Conservation (phyloP, 176 grass and related monocot genomes). For the Phoenix roebelenii region DNA sequence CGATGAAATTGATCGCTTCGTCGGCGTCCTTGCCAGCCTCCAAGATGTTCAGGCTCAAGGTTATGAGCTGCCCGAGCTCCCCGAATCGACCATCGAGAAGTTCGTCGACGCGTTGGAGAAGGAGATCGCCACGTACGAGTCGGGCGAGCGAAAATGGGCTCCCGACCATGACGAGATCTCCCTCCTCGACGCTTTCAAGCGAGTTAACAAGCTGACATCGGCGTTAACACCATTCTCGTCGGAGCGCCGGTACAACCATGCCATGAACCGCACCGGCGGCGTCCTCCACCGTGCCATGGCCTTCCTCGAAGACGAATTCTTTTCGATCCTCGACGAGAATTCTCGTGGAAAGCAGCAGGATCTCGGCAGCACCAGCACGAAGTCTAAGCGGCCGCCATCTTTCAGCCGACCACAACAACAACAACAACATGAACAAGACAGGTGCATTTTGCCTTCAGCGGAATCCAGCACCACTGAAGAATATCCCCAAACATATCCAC, state of each 20-base stretch:
- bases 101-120: not conserved
- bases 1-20: conserved; percentile 2
- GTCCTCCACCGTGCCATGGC: conserved; percentile 65
- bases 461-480: not conserved
- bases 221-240: conserved; percentile 13
- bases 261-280: conserved; percentile 46
- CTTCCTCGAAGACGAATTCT: conserved; percentile 87
- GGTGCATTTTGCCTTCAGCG: conserved; percentile 21
- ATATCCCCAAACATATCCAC: conserved; percentile 16
- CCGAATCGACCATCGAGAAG: not conserved
- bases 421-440: conserved; percentile 29
- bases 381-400: conserved; percentile 33
- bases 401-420: conserved; percentile 22
- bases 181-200: conserved; percentile 41
- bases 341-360: conserved; percentile 1
- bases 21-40: not conserved
- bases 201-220: conserved; percentile 28
- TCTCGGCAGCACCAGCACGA: conserved; percentile 15
- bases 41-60: not conserved
- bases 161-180: conserved; percentile 20
- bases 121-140: conserved; percentile 38
- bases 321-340: conserved; percentile 36
- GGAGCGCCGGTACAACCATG: conserved; percentile 27
- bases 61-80: not conserved
- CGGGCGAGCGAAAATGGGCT: conserved; percentile 43